Evolutionary conservation across 2,329 filamentous ascomycete genomes (phyloP).

Genomic region (Xenosphaeropsis pyriputrescens): DNA sequence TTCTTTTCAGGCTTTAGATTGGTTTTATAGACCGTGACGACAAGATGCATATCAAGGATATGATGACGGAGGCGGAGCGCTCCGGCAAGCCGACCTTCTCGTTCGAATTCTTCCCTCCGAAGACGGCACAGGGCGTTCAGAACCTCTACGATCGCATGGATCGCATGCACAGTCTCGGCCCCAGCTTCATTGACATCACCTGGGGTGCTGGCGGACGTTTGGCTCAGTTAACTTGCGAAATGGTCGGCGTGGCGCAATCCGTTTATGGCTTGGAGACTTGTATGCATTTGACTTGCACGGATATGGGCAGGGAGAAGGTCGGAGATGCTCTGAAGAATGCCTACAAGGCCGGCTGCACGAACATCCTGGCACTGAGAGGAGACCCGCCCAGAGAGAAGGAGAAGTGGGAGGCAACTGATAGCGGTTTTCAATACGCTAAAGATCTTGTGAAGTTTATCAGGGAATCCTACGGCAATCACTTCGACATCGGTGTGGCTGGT

Average conservation of each 20-base stretch:
- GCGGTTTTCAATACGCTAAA: slow-evolving; percentile 80
- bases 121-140: slow-evolving; percentile 93
- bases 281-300: slow-evolving; percentile 97
- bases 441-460: slow-evolving; percentile 72
- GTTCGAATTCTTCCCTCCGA: slow-evolving; percentile 98
- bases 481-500: slow-evolving; percentile 93
- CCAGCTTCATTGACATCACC: slow-evolving; percentile 94
- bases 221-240: slow-evolving; percentile 88
- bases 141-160: slow-evolving; percentile 99
- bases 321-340: slow-evolving; percentile 77
- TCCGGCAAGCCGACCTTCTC: slow-evolving; percentile 81
- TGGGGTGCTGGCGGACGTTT: slow-evolving; percentile 93
- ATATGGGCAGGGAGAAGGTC: slow-evolving; percentile 89
- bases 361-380: slow-evolving; percentile 85
- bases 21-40: background rate
- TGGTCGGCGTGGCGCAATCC: slow-evolving; percentile 91
- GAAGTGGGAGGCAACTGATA: slow-evolving; percentile 80
- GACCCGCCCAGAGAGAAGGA: slow-evolving; percentile 90
- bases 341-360: slow-evolving; percentile 91
- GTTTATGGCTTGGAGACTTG: slow-evolving; percentile 95
- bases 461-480: slow-evolving; percentile 70
- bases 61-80: slow-evolving; percentile 69
- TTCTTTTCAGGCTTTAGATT: no score
- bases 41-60: slow-evolving; percentile 91
- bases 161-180: slow-evolving; percentile 89